Evolutionary conservation across 192 early-diverging fungal species (phyloP), one percentile per base, ranked within the genome.

Genomic region (Geosiphon pyriformis): DNA sequence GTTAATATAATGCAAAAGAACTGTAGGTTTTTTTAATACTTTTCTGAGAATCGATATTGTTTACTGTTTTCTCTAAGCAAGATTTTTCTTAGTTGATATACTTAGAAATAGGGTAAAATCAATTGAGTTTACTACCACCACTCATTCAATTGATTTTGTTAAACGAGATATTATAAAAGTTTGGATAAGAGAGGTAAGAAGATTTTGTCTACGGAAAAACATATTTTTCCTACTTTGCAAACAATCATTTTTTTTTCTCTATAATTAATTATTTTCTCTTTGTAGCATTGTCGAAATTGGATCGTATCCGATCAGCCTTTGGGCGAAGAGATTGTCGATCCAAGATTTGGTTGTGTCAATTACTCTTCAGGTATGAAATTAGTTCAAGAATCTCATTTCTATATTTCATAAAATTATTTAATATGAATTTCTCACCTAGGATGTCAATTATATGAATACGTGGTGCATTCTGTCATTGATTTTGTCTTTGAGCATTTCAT

Each of bases 261-360:
- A n/a, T n/a, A n/a, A n/a, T n/a, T n/a, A n/a, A n/a, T n/a, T n/a
- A n/a, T n/a, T n/a, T n/a, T n/a, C n/a, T n/a, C 4, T 53, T 18
- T 54, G 17, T 57, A 67, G 65, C 53, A 57, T 46, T 67, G 65
- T 67, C n/a, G 65, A 8, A 67, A 67, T 48, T 67, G 65, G 65
- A 2, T 67, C 22, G 49, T 67, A 35, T 55, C 65, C 30, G 54
- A 57, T 58, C 6, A 55, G 10, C 25, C 27, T 4, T 8, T 47
- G 1, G 53, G 52, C 8, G 4, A 37, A 32, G 65, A 67, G 46
- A 30, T 67, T 18, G 25, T 56, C 27, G 65, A 67, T 22, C 4
- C 33, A 1, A 55, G 65, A 30, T 67, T 67, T 57, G 65, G 65
- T 30, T 67, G 65, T 29, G 25, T 37, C 18, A 50, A 47, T 31